Base-by-base conservation (phyloP, 2,329 filamentous ascomycete genomes). In the Ceratocystis harringtonii region DNA sequence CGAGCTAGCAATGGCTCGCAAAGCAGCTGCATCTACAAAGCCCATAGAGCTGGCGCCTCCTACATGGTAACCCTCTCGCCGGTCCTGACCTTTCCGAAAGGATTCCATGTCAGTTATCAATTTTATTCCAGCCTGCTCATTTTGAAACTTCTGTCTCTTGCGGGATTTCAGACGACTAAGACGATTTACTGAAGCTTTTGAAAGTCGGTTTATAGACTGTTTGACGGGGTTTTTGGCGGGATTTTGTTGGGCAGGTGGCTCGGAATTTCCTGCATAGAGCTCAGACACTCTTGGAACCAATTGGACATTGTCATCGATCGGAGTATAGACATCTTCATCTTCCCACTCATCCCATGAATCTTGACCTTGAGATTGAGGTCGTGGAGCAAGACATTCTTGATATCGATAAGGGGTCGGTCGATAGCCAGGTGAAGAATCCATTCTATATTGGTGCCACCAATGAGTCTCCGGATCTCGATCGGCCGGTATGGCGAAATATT, bases 51-150 rank as follows among this genome's bases (percentile, higher is more conserved):
- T 72, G 62, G 70, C 71, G 44, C 52, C 67, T 22, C 41, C 58
- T 22, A 61, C 71, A 67, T 1, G 69, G 63, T 62, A 12, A 65
- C 55, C 61, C 5, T 50, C 43, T 25, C 55, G 25, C 22, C 28
- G 52, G 28, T 10, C 17, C 12, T 65, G 63, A 1, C 1, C 72
- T 70, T 6, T 71, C 30, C 75, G 81, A 72, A 78, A 78, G 68
- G 73, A 76, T 68, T 83, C 77, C 77, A 89, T 86, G 71, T 86
- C 85, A 1, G 88, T 91, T 69, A 89, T 84, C 22, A 90, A 73
- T 68, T 78, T 85, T 71, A 89, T 88, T 12, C 84, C 84, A 7
- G 81, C 82, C 74, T 80, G 79, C 65, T 79, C 78, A 72, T 85
- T 83, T 71, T 85, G 78, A 25, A 79, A 78, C 70, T 82, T 83